phyloP scores from a whole-genome alignment of 768 basidiomycete species.

The Fomitopsis serialis region DNA sequence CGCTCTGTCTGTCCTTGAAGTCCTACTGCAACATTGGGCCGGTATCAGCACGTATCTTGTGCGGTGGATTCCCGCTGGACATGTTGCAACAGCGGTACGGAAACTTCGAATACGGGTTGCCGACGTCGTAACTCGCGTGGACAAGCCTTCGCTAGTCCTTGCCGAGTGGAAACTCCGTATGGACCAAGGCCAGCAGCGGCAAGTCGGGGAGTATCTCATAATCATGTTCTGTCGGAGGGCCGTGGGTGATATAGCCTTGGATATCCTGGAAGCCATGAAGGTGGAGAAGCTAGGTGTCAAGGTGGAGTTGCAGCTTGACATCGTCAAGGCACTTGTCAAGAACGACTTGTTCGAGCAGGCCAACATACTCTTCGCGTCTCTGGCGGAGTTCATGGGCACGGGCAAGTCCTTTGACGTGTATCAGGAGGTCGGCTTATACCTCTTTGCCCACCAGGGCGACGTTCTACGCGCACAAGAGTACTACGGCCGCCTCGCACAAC shows the following conservation, averaged over 20 bases:
- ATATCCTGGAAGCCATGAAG: slow-evolving; percentile 37
- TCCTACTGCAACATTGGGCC: slow-evolving; percentile 36
- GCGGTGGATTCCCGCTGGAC: no score
- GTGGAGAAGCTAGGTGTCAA: slow-evolving; percentile 28
- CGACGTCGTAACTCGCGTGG: slow-evolving; percentile 24
- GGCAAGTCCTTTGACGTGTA: slow-evolving; percentile 12
- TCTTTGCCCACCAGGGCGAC: slow-evolving; percentile 51
- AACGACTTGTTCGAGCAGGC: slow-evolving; percentile 36
- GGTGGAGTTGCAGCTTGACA: slow-evolving; percentile 22
- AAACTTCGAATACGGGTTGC: neutral
- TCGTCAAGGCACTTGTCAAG: slow-evolving; percentile 41
- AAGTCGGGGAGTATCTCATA: slow-evolving; percentile 37
- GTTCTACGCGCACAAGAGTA: slow-evolving; percentile 35
- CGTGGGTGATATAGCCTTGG: slow-evolving; percentile 31
- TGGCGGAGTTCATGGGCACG: slow-evolving; percentile 13
- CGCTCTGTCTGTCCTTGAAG: slow-evolving; percentile 29
- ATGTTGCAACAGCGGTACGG: no score
- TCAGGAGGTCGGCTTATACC: slow-evolving; percentile 42
- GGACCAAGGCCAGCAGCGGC: slow-evolving; percentile 22
- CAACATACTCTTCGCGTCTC: slow-evolving; percentile 34
- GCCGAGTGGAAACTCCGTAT: slow-evolving; percentile 15
- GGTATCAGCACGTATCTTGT: slow-evolving; percentile 22
- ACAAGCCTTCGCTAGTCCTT: slow-evolving; percentile 26
- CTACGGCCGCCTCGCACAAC: slow-evolving; percentile 32
- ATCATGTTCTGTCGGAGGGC: slow-evolving; percentile 30